phyloP scores from a whole-genome alignment of 306 rosid species.

The Begonia fuchsioides region DNA sequence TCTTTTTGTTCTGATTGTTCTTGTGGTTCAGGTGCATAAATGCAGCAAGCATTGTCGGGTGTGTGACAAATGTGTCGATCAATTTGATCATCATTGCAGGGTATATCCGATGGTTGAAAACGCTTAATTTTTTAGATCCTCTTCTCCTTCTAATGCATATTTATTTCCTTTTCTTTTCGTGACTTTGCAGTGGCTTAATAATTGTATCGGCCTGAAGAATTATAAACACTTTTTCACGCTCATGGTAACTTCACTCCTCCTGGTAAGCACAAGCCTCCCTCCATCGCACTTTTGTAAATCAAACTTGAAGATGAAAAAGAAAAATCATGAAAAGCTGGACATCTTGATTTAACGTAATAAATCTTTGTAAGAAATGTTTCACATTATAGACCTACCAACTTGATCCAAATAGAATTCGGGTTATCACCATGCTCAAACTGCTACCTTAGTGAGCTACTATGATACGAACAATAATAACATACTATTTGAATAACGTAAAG shows the following conservation, averaged over 20 bases:
- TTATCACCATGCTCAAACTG: too few relatives aligned
- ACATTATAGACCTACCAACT: too few relatives aligned
- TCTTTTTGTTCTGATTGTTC: not conserved
- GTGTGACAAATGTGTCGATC: conserved; percentile 90
- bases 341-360: too few relatives aligned
- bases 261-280: conserved; percentile 54
- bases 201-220: conserved; percentile 79
- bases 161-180: not conserved
- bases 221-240: conserved; percentile 84
- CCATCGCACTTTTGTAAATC: too few relatives aligned
- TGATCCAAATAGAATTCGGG: too few relatives aligned
- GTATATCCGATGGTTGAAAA: conserved; percentile 25
- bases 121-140: conserved; percentile 1
- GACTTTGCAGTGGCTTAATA: conserved; percentile 87
- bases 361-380: too few relatives aligned
- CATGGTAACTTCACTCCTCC: conserved; percentile 83
- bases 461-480: too few relatives aligned
- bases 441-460: too few relatives aligned
- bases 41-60: conserved; percentile 96
- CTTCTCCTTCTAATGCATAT: too few relatives aligned
- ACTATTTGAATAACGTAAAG: too few relatives aligned
- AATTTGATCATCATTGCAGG: conserved; percentile 97
- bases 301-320: too few relatives aligned
- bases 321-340: too few relatives aligned
- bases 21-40: conserved; percentile 66